A percentile compares a stretch with the other conserved stretches of the same genome.
Evolutionary conservation across 495 filamentous ascomycete species (phyloP).

Genomic region (Neurospora sp.): DNA sequence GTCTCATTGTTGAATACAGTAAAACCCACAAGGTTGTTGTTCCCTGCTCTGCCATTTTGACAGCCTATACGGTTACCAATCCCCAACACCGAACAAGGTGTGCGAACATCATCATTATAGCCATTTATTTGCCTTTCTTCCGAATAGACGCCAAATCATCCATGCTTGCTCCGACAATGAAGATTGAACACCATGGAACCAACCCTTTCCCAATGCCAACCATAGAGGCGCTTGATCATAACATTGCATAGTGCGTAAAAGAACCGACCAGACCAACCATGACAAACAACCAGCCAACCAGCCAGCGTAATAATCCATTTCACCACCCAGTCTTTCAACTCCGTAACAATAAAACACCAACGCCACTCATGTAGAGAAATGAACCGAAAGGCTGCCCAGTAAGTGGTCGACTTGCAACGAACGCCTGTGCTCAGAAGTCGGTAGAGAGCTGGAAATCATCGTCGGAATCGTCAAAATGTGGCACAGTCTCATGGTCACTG

Average conservation of each 20-base stretch:
- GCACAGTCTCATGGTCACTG: slow-evolving; percentile 8
- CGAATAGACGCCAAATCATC: background rate
- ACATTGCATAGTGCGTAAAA: background rate
- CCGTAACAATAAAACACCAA: background rate
- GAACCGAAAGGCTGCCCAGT: background rate
- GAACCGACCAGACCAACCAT: background rate
- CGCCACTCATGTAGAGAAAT: background rate
- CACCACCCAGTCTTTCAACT: background rate
- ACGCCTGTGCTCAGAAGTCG: slow-evolving; percentile 18
- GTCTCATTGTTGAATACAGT: background rate
- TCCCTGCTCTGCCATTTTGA: background rate
- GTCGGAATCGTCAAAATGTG: slow-evolving; percentile 20
- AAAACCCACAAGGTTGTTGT: background rate
- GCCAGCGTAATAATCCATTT: background rate
- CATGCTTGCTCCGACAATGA: background rate
- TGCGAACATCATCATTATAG: background rate
- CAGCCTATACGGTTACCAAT: background rate
- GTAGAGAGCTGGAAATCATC: slow-evolving; percentile 34
- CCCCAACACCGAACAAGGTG: background rate
- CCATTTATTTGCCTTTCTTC: background rate
- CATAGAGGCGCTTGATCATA: background rate
- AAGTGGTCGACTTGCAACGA: background rate
- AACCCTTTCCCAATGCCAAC: background rate
- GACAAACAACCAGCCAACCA: background rate
- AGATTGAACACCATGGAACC: background rate